Evolutionary conservation across 768 basidiomycete species (phyloP), one percentile per base, ranked within the genome.

Genomic region (Porphyrellus cyaneotinctus): DNA sequence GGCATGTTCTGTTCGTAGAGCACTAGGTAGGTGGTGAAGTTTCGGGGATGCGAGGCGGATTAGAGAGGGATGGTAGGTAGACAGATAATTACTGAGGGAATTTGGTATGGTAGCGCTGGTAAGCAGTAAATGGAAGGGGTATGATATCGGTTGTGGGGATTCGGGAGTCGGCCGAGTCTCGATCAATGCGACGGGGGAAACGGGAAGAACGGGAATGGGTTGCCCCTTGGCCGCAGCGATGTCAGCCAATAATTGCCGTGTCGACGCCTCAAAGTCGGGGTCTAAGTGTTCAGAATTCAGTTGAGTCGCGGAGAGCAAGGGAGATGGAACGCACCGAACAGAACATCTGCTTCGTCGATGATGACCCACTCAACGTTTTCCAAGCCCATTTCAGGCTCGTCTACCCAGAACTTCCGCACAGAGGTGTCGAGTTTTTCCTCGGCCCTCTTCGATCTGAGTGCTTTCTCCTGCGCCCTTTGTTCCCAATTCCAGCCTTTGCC

Each of bases 291-390:
- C 43, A 33, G 43, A 47, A 24, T 48, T 47, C 33, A 49, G 35
- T 11, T 33, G 11, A 24, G 45, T 33, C 30, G 13, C 13, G 32
- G 17, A 39, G 24, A 36, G 30, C 6, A 24, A 33, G 7, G 20
- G 18, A 22, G 12, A 30, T 30, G 3, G 10, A 39, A 69, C 79
- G 45, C 57, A 90, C 93, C 91, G 48, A 95, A 86, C 13, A 95
- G 73, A 44, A 97, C 82, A 64, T 95, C 94, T 0, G 94, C 93
- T 64, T 97, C 93, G 55, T 97, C 94, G 2, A 95, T 74, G 4
- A 95, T 76, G 7, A 95, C 85, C 91, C 91, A 95, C 61, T 95
- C 91, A 2, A 95, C 73, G 44, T 82, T 78, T 47, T 76, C 77
- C 22, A 92, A 69, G 2, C 83, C 78, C 70, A 90, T 78, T 61